Evolutionary conservation across 192 early-diverging fungal genomes (phyloP).

Genomic region (Neocallimastix lanati): DNA sequence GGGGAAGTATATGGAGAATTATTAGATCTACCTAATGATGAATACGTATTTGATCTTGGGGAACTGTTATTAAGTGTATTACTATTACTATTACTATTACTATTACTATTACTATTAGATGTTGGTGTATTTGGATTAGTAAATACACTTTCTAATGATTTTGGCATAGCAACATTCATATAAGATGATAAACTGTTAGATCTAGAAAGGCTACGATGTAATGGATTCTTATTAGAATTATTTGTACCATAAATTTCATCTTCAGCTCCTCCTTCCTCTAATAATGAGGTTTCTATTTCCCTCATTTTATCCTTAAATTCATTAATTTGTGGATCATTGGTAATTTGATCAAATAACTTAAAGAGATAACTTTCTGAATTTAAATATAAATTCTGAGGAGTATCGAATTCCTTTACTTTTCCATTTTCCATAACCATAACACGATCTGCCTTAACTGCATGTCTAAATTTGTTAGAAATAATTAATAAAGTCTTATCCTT

Average conservation of each 20-base stretch:
- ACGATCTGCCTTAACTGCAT: neutral
- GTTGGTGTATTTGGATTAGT: neutral
- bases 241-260: neutral
- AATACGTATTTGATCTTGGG: no score
- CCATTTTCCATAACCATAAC: neutral
- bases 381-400: neutral
- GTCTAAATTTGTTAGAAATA: neutral
- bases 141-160: neutral
- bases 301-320: neutral
- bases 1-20: no score
- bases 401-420: neutral
- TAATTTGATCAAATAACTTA: neutral
- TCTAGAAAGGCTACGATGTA: no score
- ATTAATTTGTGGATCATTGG: neutral
- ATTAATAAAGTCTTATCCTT: neutral
- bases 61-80: no score
- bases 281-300: neutral
- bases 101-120: no score
- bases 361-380: neutral
- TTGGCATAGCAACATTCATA: neutral
- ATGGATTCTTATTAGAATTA: no score
- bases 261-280: neutral
- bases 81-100: no score
- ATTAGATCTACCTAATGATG: no score
- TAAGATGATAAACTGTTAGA: neutral